These are phyloP conservation scores for Fusarium pseudograminearum DNA, from an alignment of 2,329 filamentous ascomycete species.

Conservation along the genomic window DNA sequence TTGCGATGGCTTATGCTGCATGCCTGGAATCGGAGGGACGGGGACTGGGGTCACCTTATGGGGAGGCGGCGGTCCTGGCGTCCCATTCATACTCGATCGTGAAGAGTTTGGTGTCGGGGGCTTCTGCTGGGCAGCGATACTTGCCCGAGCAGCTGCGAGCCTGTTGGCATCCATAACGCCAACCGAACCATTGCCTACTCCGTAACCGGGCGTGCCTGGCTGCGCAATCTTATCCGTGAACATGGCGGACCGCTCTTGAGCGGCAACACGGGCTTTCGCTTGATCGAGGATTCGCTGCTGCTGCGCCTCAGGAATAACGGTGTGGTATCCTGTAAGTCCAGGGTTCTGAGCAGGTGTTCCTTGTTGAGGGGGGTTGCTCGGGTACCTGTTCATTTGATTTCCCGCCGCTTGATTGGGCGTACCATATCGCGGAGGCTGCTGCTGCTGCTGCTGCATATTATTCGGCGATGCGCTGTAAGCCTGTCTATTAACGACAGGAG, in stretches of 20 bases:
- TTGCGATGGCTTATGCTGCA: slow-evolving; percentile 49
- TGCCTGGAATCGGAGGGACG: slow-evolving; percentile 57
- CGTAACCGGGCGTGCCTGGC: slow-evolving; percentile 52
- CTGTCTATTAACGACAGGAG: slow-evolving; percentile 58
- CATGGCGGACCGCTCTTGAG: slow-evolving; percentile 57
- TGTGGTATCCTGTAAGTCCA: slow-evolving; percentile 61
- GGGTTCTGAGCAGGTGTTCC: slow-evolving; percentile 52
- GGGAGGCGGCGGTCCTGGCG: slow-evolving; percentile 51
- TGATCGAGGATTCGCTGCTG: slow-evolving; percentile 65
- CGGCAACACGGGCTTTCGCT: slow-evolving; percentile 61
- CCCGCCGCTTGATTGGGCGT: slow-evolving; percentile 49
- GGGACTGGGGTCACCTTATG: slow-evolving; percentile 61
- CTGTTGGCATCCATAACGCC: slow-evolving; percentile 49
- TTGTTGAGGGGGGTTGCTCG: slow-evolving; percentile 50
- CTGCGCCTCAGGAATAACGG: slow-evolving; percentile 62
- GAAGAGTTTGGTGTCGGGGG: slow-evolving; percentile 53
- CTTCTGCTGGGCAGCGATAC: slow-evolving; percentile 52
- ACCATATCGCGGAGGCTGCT: slow-evolving; percentile 51
- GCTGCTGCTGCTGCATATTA: slow-evolving; percentile 48
- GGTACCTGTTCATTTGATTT: slow-evolving; percentile 51
- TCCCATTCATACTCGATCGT: slow-evolving; percentile 52
- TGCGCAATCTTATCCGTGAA: slow-evolving; percentile 62
- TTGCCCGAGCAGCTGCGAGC: slow-evolving; percentile 53
- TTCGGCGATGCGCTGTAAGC: slow-evolving; percentile 56
- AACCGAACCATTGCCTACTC: slow-evolving; percentile 43